phyloP scores from a whole-genome alignment of 164 flowering plant genomes.

The Vitis vinifera region DNA sequence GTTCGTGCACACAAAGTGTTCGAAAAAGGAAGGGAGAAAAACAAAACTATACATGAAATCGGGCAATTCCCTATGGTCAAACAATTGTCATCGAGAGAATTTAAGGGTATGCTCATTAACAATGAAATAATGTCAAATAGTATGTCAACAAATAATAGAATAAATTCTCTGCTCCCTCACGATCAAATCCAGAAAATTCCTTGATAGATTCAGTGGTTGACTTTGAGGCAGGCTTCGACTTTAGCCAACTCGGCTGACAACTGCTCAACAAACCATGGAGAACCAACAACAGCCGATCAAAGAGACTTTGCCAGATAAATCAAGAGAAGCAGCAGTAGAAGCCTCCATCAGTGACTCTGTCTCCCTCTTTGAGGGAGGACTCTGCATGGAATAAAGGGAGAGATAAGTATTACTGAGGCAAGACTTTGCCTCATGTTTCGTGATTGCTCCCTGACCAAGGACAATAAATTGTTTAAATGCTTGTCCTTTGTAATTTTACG shows the following conservation, averaged over 20 bases:
- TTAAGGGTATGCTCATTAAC: no score
- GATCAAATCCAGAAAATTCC: conserved; percentile 61
- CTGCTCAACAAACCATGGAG: conserved; percentile 84
- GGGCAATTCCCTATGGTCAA: no score
- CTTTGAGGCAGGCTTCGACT: conserved; percentile 47
- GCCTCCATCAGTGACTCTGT: conserved; percentile 38
- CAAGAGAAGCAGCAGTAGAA: conserved; percentile 31
- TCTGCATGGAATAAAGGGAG: conserved; percentile 27
- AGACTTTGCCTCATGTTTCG: conserved; percentile 81
- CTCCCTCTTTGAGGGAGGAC: conserved; percentile 40
- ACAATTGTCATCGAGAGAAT: no score
- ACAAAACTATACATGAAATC: background rate
- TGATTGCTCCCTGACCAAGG: conserved; percentile 65
- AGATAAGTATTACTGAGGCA: conserved; percentile 71
- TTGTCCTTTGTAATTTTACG: no score
- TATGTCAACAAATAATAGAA: conserved; percentile 21
- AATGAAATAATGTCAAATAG: no score
- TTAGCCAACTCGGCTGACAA: conserved; percentile 85
- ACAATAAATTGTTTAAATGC: no score
- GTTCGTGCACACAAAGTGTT: no score
- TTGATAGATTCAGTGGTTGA: conserved; percentile 41
- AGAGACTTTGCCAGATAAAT: conserved; percentile 57
- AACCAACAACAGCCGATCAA: conserved; percentile 73
- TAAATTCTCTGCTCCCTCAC: conserved; percentile 70
- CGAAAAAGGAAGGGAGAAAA: background rate